Evolutionary conservation across 768 basidiomycete genomes (phyloP), one percentile per base, ranked within the genome.

Genomic region (Leccinum rimulosum): DNA sequence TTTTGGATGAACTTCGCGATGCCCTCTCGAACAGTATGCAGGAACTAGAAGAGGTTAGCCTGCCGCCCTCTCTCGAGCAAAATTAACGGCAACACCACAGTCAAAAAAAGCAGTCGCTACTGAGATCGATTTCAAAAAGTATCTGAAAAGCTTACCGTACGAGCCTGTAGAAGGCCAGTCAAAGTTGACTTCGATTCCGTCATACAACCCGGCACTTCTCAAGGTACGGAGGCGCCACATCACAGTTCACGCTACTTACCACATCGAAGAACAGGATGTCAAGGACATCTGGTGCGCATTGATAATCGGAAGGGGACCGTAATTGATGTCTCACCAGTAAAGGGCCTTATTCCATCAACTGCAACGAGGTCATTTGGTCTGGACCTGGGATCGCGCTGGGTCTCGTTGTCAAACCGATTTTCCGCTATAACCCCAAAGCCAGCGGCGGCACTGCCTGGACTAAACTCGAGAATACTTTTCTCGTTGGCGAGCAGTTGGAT

Each of bases 381-480:
- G 30, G 49, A 2, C 59, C 57, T 14, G 65, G 70, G 28, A 71
- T 65, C 25, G 67, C 63, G 15, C 27, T 65, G n/a, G 71, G 64
- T 49, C 61, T 73, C 25, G 55, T 73, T 19, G 40, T 71, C 53
- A 63, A 58, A 54, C 71, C 65, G 9, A 54, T 50, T 2, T 69
- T 67, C 55, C 71, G 58, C 58, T 71, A 67, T 38, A 73, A 71
- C 36, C 70, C 70, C 36, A 66, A 61, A 54, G n/a, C 3, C 33
- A 27, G 9, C 4, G 51, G 54, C 9, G 51, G 54, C 9, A 69
- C 65, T 9, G 12, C 50, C 35, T 71, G 70, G 72, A 53, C 30
- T n/a, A 60, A 60, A 48, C 2, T 59, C 17, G 9, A 54, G 28
- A 45, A 55, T 12, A 4, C 14, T 31, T 67, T 72, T 15, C 49